phyloP scores from a whole-genome alignment of 2,329 filamentous ascomycete genomes.

The Aspergillus novofumigatus region DNA sequence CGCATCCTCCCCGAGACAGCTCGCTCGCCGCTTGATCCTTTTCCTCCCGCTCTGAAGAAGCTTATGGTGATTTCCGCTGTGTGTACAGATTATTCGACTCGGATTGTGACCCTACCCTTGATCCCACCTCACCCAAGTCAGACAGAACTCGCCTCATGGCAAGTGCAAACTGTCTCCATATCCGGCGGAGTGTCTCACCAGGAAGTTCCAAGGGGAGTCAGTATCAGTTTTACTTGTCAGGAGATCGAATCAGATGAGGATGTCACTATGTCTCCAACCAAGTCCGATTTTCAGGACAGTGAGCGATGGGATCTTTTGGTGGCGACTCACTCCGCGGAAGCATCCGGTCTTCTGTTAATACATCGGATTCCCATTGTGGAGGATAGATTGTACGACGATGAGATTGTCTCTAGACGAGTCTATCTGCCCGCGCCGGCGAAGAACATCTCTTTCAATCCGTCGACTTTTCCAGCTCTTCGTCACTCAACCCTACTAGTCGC shows the following conservation, averaged over 20 bases:
- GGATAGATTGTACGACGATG: conserved; percentile 29
- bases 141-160: conserved; percentile 32
- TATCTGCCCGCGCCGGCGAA: conserved; percentile 48
- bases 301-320: conserved; percentile 43
- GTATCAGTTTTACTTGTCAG: conserved; percentile 51
- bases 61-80: conserved; percentile 52
- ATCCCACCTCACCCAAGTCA: conserved; percentile 46
- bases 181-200: conserved; percentile 46
- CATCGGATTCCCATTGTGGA: conserved; percentile 40
- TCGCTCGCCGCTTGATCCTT: conserved; percentile 38
- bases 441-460: conserved; percentile 52
- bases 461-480: conserved; percentile 48
- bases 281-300: conserved; percentile 8
- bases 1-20: conserved; percentile 41
- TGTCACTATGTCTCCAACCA: conserved; percentile 27
- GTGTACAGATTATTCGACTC: conserved; percentile 55
- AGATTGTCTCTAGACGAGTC: conserved; percentile 43
- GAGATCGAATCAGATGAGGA: conserved; percentile 27
- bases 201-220: conserved; percentile 48
- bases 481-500: conserved; percentile 54
- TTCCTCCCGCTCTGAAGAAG: conserved; percentile 46
- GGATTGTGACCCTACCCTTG: conserved; percentile 53
- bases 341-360: conserved; percentile 42
- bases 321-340: conserved; percentile 44
- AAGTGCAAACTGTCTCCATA: conserved; percentile 48